Evolutionary conservation across 2,329 filamentous ascomycete genomes (phyloP), one percentile per base, ranked within the genome.

Genomic region (Talaromyces sp.): DNA sequence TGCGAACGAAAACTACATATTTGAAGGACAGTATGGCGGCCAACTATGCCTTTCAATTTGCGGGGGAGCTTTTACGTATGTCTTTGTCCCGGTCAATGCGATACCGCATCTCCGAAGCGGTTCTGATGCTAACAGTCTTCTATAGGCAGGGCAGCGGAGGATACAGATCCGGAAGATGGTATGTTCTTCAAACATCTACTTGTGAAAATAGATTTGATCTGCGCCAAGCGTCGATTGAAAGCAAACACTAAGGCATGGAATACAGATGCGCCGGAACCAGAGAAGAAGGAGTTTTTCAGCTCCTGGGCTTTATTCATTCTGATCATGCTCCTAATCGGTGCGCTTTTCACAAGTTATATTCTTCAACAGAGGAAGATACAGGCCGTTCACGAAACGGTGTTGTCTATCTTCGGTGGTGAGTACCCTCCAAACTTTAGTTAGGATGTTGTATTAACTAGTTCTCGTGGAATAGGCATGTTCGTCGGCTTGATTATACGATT

Each of bases 271-370:
- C 87, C 89, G 67, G 92, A 97, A 78, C 90, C 92, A 50, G 90
- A 91, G 57, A 88, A 96, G 79, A 93, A 96, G 83, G 95, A 99
- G 82, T 91, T 97, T 69, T 92, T 93, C 76, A 90, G 93, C 72
- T 97, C 95, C 82, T 97, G 92, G 93, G 93, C 94, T 35, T 88
- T 99, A 70, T 97, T 97, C 81, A 99, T 99, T 74, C 88, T 96
- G 72, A 97, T 99, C 72, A 86, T 92, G 81, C 88, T 99, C 72
- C 88, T 99, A 73, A 97, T 98, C 71, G 87, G 91, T 70, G 94
- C 95, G 68, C 91, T 99, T 72, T 96, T 98, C 79, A 96, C 93
- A 52, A 97, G 93, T 84, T 99, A 99, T 81, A 90, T 96, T 71
- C 86, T 99, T 67, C 94, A 98, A 80, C 92, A 95, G 81, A 93